Evolutionary conservation across 2,329 filamentous ascomycete genomes (phyloP).

Genomic region (Nothophoma quercina): DNA sequence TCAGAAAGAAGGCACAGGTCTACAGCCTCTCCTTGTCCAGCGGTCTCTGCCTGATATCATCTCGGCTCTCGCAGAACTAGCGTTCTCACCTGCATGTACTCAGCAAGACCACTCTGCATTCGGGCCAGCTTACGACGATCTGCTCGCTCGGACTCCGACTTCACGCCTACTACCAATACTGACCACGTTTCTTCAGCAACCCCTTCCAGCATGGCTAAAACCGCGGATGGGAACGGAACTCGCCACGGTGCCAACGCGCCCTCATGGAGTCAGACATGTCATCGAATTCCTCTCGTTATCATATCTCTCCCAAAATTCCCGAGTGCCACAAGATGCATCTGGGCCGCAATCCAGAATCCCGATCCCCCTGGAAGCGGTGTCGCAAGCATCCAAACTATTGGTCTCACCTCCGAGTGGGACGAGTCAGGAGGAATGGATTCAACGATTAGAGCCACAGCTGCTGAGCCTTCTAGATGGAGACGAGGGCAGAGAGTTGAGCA

Average conservation of each 20-base stretch:
- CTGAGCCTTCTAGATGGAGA: conserved; percentile 67
- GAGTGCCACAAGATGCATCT: conserved; percentile 41
- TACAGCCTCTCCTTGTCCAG: conserved; percentile 48
- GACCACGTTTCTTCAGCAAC: conserved; percentile 70
- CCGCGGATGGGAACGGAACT: conserved; percentile 64
- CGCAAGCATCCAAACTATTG: conserved; percentile 68
- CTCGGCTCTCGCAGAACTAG: conserved; percentile 45
- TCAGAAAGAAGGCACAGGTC: conserved; percentile 36
- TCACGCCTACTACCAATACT: conserved; percentile 67
- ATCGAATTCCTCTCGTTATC: conserved; percentile 76
- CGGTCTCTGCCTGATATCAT: conserved; percentile 46
- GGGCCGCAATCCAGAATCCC: conserved; percentile 56
- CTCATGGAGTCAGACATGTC: conserved; percentile 70
- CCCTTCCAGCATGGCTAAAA: conserved; percentile 68
- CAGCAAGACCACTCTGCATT: conserved; percentile 22
- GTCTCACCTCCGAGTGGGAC: conserved; percentile 66
- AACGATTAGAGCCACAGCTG: conserved; percentile 67
- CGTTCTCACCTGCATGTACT: conserved; percentile 37
- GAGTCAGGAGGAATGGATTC: conserved; percentile 66
- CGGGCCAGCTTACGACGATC: conserved; percentile 23
- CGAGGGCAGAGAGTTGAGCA: conserved; percentile 65
- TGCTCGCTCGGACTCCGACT: conserved; percentile 51
- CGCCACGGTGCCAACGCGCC: conserved; percentile 67
- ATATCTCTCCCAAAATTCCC: conserved; percentile 62
- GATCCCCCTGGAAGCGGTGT: conserved; percentile 73